Percentiles rank a stretch among this genome's conserved stretches.
These are phyloP conservation scores for Strigomonas oncopelti DNA, from an alignment of 208 protist genomes.

Conservation along the genomic window DNA sequence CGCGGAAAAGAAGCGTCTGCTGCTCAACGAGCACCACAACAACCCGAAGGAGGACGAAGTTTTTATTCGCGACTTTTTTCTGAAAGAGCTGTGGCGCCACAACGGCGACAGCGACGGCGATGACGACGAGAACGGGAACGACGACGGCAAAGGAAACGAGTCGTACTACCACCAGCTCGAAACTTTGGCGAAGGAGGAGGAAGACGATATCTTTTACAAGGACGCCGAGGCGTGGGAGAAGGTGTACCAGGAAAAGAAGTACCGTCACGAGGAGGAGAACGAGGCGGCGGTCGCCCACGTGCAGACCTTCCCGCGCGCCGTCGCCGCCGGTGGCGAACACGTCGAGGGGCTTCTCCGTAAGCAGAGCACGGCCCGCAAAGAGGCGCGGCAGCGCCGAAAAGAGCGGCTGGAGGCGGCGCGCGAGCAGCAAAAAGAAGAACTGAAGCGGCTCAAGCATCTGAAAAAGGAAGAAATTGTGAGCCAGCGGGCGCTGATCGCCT, in stretches of 20 bases:
- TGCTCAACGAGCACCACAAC: neutral
- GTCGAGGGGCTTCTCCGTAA: constrained; percentile 72
- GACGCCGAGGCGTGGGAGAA: constrained; percentile 82
- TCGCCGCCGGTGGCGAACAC: constrained; percentile 69
- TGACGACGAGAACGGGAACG: constrained; percentile 14
- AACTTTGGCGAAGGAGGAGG: constrained; percentile 70
- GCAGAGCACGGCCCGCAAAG: constrained; percentile 66
- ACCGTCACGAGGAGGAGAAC: constrained; percentile 73
- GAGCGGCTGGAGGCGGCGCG: constrained; percentile 64
- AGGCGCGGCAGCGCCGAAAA: constrained; percentile 71
- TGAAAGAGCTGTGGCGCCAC: constrained; percentile 57
- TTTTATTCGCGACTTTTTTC: constrained; percentile 60
- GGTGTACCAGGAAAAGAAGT: constrained; percentile 81
- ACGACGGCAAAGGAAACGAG: constrained; percentile 28
- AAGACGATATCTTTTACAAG: constrained; percentile 80
- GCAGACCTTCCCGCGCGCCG: constrained; percentile 76
- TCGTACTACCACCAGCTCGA: constrained; percentile 47
- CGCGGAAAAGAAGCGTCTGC: neutral
- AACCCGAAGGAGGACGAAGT: constrained; percentile 29
- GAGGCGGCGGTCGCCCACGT: constrained; percentile 40
- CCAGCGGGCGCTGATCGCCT: constrained; percentile 75
- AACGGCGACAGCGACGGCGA: constrained; percentile 13
- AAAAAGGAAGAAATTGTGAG: constrained; percentile 87
- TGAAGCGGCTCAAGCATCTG: constrained; percentile 87
- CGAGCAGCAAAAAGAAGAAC: constrained; percentile 71